Percentiles rank a stretch among this genome's conserved stretches.
These are phyloP conservation scores for Capsaspora owczarzaki DNA, from an alignment of 78 protist genomes.

Conservation along the genomic window DNA sequence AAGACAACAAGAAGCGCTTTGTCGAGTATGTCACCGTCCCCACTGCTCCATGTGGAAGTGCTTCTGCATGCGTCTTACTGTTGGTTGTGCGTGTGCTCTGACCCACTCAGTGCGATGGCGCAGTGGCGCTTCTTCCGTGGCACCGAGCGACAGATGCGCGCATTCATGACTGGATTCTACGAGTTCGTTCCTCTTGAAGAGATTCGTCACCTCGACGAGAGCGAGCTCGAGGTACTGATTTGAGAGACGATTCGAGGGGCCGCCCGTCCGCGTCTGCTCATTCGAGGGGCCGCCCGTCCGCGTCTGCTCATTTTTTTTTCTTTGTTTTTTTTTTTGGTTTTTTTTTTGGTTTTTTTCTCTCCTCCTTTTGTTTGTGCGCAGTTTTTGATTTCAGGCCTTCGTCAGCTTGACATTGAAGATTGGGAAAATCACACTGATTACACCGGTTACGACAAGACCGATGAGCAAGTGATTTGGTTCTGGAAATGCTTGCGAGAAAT, in stretches of 20 bases:
- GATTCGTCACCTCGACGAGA: constrained; percentile 18
- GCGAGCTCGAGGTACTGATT: constrained; percentile 52
- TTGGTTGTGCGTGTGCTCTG: background rate
- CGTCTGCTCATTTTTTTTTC: no score
- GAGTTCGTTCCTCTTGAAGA: constrained; percentile 39
- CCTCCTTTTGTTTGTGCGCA: no score
- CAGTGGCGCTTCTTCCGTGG: constrained; percentile 1
- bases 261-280: no score
- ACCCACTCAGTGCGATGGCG: background rate
- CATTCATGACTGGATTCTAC: constrained; percentile 20
- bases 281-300: no score
- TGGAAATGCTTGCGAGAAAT: background rate
- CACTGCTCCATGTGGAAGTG: background rate
- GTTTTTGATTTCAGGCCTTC: no score
- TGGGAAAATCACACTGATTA: background rate
- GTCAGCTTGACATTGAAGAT: background rate
- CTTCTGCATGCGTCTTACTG: background rate
- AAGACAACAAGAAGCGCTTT: no score
- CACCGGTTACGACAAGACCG: background rate
- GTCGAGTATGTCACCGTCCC: background rate
- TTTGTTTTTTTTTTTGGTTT: no score
- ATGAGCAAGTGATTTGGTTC: background rate
- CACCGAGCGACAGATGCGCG: constrained; percentile 30
- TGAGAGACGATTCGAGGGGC: no score
- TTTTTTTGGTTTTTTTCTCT: no score